Percentiles rank a stretch among this genome's conserved stretches.
Evolutionary conservation across 73 alveolate species (phyloP).

Genomic region (Symbiodinium pilosum): DNA sequence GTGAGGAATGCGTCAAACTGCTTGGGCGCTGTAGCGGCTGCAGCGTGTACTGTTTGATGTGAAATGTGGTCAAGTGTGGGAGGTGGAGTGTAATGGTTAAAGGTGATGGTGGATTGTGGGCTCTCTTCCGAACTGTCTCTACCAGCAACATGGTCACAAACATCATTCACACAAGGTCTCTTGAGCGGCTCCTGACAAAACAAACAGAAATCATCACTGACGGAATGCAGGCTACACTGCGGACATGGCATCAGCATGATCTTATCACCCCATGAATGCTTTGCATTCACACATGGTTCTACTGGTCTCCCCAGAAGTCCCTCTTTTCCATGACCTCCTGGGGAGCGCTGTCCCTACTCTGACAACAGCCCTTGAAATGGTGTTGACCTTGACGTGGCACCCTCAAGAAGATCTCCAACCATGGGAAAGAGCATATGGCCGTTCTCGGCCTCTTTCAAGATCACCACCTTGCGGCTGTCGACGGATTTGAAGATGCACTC

Average conservation of each 20-base stretch:
- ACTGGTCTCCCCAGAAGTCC: slow-evolving; percentile 39
- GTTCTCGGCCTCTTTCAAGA: neutral
- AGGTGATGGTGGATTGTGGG: too few relatives aligned
- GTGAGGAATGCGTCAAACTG: neutral
- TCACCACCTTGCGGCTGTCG: neutral
- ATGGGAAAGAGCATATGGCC: neutral
- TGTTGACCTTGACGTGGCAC: neutral
- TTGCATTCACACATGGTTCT: too few relatives aligned
- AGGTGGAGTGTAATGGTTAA: neutral
- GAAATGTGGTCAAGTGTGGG: neutral
- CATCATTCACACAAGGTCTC: too few relatives aligned
- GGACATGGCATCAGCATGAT: too few relatives aligned
- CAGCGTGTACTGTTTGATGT: neutral
- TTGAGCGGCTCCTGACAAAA: too few relatives aligned
- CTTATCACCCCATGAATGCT: too few relatives aligned
- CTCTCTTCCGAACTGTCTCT: too few relatives aligned
- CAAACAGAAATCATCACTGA: too few relatives aligned
- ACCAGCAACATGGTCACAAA: too few relatives aligned
- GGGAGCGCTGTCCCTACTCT: slow-evolving; percentile 28
- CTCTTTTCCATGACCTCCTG: neutral
- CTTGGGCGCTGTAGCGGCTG: neutral
- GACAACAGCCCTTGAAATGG: neutral
- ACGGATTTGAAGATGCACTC: neutral
- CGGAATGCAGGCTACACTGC: too few relatives aligned
- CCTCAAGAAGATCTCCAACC: neutral